Evolutionary conservation across 176 grass and related monocot species (phyloP), one percentile per base, ranked within the genome.

Genomic region (Cocos nucifera): DNA sequence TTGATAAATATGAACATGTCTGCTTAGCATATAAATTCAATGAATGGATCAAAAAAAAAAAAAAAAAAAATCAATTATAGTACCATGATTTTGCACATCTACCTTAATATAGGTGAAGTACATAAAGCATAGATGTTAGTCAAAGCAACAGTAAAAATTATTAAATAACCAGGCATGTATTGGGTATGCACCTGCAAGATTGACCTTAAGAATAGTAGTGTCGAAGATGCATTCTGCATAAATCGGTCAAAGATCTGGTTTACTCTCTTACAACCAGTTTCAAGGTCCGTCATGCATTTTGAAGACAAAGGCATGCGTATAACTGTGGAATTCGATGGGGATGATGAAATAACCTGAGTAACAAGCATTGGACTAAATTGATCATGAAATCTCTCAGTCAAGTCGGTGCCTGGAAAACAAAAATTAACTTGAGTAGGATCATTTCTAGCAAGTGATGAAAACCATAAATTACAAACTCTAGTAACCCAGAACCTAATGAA

Each of bases 221-320:
- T 79, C 64, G 83, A 90, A 63, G 91, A 96, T 56, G 83, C 75
- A 74, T 87, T 82, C 59, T 82, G 78, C 9, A 53, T 85, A 84
- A 96, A 96, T 66, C 75, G 69, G 62, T 96, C 75, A 82, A 96
- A 96, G 61, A 96, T 85, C 61, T 70, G 75, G n/a, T 86, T 79
- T 64, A 96, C 86, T 79, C 75, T 90, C 63, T 87, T 77, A 48
- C 80, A 90, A 71, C 77, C 78, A 62, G 78, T 65, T 82, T 96
- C 83, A 28, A 84, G 69, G 77, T 84, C 83, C 77, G 87, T 82
- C 61, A 81, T 59, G 52, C 86, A 90, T 77, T 96, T 96, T 64
- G 86, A 83, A 75, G 91, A 96, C 35, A 96, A 74, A 53, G 91
- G 86, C 83, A 96, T 96, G 21, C 91, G 86, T 78, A 96, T 87